Evolutionary conservation across 2,329 filamentous ascomycete genomes (phyloP), one percentile per base, ranked within the genome.

Genomic region (Colletotrichum sp.): DNA sequence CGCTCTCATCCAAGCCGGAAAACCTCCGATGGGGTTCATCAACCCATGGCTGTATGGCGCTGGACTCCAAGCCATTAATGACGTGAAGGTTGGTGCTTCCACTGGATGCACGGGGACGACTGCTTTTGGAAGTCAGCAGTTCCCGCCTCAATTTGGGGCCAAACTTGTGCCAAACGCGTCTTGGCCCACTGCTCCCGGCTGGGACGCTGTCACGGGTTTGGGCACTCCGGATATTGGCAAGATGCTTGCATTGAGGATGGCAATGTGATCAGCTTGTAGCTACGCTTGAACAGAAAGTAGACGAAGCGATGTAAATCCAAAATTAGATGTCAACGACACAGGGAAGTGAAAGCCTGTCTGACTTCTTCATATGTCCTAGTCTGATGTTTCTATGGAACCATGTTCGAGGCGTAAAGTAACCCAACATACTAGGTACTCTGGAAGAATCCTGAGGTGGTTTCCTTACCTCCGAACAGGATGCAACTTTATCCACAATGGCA

Each of bases 11-110:
- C 84, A 87, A 16, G 84, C 86, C 18, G 90, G 90, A 2, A 88
- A 89, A 80, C 81, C 87, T 4, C 79, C 85, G 1, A 83, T 93
- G 78, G 91, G 92, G 1, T 93, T 92, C 79, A 81, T 93, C n/a
- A 93, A 93, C 80, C 91, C 91, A 3, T 92, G 89, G 88, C 83
- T 93, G 14, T 93, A 93, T 78, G 79, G 81, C 6, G 74, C 79
- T 28, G 83, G 82, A 2, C 36, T 76, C 1, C 39, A 71, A 12
- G 84, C 76, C 3, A 83, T 86, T 18, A 85, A 81, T 9, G 85
- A 86, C 68, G 86, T 85, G 57, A 84, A 83, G 2, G 61, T 78
- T 6, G 84, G 84, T 18, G 81, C 77, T 57, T 83, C 82, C 0
- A 48, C 74, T 12, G 85, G 84, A 6, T 86, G 85, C 28, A 39